Percentiles rank a stretch among this genome's conserved stretches.
Evolutionary conservation across 345 rosid species (phyloP).

Genomic region (Sapria himalayana): DNA sequence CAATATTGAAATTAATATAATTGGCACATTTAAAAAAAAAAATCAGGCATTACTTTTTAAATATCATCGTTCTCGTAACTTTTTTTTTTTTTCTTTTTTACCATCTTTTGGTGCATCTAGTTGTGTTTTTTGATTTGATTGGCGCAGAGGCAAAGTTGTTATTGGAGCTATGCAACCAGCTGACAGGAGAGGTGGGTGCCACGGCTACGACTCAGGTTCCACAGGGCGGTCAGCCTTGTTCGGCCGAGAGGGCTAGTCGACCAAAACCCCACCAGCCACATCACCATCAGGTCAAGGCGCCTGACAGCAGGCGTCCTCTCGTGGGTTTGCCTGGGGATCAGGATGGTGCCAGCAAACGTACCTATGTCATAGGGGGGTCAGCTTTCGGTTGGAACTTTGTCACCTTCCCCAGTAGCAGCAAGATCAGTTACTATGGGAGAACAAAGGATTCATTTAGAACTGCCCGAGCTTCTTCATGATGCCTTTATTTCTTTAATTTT

Average conservation of each 20-base stretch:
- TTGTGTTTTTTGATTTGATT: too few species aligned
- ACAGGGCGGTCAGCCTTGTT: slow-evolving; percentile 14
- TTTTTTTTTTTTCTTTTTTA: too few species aligned
- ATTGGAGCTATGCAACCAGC: slow-evolving; percentile 33
- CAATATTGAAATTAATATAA: too few species aligned
- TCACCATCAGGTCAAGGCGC: slow-evolving; percentile 9
- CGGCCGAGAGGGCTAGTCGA: slow-evolving; percentile 21
- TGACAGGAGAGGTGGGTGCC: slow-evolving; percentile 21
- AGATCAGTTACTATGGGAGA: slow-evolving; percentile 42
- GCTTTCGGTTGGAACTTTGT: slow-evolving; percentile 87
- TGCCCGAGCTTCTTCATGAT: slow-evolving; percentile 15
- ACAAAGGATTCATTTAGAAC: slow-evolving; percentile 52
- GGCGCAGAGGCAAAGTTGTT: slow-evolving; percentile 53
- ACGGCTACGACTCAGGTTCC: slow-evolving; percentile 11
- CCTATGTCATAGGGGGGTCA: slow-evolving; percentile 52
- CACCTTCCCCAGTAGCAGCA: slow-evolving; percentile 25
- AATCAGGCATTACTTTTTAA: too few species aligned
- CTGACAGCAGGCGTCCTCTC: slow-evolving; percentile 14
- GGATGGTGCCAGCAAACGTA: slow-evolving; percentile 9
- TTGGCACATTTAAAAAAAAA: too few species aligned
- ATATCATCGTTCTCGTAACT: too few species aligned
- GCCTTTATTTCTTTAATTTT: too few species aligned
- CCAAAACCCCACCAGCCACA: slow-evolving; percentile 11
- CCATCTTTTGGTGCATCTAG: too few species aligned
- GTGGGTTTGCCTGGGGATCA: slow-evolving; percentile 10